A percentile compares a stretch with the other conserved stretches of the same genome.
Conservation (phyloP, 1,139 yeast genomes). For the Saccharomyces hybrid region DNA sequence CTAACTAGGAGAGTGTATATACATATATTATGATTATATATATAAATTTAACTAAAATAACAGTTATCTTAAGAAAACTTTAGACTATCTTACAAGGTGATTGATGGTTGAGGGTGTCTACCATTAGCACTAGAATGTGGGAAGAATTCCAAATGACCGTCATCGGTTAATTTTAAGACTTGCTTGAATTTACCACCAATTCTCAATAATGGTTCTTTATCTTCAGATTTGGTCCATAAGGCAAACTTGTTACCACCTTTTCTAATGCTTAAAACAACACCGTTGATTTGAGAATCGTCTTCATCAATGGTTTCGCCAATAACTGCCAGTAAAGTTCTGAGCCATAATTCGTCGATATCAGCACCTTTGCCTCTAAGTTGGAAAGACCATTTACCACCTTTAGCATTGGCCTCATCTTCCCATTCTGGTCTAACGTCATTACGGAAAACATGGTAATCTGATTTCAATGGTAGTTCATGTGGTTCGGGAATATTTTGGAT, state of each 20-base stretch:
- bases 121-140: constrained; percentile 32
- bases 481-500: constrained; percentile 92
- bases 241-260: constrained; percentile 78
- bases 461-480: constrained; percentile 79
- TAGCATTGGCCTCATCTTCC: constrained; percentile 85
- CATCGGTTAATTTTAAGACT: constrained; percentile 30
- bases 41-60: constrained; percentile 3
- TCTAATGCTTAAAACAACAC: constrained; percentile 87
- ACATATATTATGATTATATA: constrained; percentile 5
- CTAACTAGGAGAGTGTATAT: background rate
- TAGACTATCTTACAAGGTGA: constrained; percentile 26
- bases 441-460: constrained; percentile 94
- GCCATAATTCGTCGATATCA: constrained; percentile 87
- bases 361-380: constrained; percentile 58
- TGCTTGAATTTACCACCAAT: constrained; percentile 79
- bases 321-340: constrained; percentile 79
- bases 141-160: constrained; percentile 30
- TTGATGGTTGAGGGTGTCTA: constrained; percentile 31
- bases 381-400: constrained; percentile 94
- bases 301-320: constrained; percentile 95
- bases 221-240: constrained; percentile 86
- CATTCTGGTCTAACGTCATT: constrained; percentile 96
- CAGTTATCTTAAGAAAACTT: constrained; percentile 2
- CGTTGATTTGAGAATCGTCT: constrained; percentile 71
- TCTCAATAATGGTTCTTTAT: constrained; percentile 51